Evolutionary conservation across 1,139 yeast genomes (phyloP).

Genomic region (Suhomyces taliae): DNA sequence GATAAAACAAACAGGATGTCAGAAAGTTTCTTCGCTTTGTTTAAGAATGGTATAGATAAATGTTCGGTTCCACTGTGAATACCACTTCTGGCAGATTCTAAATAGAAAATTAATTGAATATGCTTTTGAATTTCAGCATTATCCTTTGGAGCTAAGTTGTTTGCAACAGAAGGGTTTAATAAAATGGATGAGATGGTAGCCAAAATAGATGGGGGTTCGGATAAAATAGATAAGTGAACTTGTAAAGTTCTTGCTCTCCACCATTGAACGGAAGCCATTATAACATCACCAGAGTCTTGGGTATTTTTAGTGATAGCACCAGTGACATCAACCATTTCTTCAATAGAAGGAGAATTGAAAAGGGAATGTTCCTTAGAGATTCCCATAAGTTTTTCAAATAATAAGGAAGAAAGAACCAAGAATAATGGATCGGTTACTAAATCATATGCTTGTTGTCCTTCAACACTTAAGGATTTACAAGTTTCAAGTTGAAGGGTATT

Average conservation of each 20-base stretch:
- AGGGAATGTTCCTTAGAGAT: conserved; percentile 31
- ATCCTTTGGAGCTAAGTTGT: conserved; percentile 29
- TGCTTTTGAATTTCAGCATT: conserved; percentile 30
- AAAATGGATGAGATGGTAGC: conserved; percentile 42
- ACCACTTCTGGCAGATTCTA: conserved; percentile 67
- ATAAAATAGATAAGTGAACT: conserved; percentile 58
- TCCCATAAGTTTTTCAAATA: conserved; percentile 51
- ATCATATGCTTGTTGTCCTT: conserved; percentile 67
- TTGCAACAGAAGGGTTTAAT: conserved; percentile 34
- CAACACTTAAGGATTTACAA: conserved; percentile 44
- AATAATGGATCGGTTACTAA: conserved; percentile 56
- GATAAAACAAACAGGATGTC: conserved; percentile 67
- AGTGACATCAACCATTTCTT: conserved; percentile 22
- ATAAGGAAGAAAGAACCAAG: conserved; percentile 46
- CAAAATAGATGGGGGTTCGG: conserved; percentile 55
- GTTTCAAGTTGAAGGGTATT: conserved; percentile 31
- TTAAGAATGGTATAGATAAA: conserved; percentile 50
- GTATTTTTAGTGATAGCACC: conserved; percentile 10
- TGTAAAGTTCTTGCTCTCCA: conserved; percentile 72
- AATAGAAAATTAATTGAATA: conserved; percentile 49
- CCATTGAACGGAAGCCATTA: conserved; percentile 58
- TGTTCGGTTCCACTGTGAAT: conserved; percentile 63
- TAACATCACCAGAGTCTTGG: conserved; percentile 19
- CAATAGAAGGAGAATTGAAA: conserved; percentile 21
- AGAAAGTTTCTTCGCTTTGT: conserved; percentile 56